Conservation (phyloP, 2,329 filamentous ascomycete species). For the Ascochyta fabae region DNA sequence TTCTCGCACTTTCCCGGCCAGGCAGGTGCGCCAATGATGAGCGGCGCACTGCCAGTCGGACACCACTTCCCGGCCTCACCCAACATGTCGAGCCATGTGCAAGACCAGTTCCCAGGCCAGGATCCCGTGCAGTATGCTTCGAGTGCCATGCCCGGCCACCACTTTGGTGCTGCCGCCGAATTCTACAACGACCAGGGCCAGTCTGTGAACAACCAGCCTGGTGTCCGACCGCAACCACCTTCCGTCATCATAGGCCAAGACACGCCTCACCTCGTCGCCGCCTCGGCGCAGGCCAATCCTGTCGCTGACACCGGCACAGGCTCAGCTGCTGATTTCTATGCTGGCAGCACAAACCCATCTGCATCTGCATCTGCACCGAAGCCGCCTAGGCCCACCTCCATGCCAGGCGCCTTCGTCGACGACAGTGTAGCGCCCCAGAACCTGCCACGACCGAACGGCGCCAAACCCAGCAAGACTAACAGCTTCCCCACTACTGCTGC, state of each 20-base stretch:
- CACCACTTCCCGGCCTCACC: constrained; percentile 29
- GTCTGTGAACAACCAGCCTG: constrained; percentile 65
- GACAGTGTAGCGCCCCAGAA: constrained; percentile 40
- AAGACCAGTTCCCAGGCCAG: constrained; percentile 66
- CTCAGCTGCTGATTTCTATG: constrained; percentile 65
- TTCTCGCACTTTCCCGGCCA: constrained; percentile 47
- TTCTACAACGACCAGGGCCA: constrained; percentile 69
- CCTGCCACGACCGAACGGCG: constrained; percentile 38
- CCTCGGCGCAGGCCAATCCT: constrained; percentile 59
- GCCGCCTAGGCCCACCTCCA: constrained; percentile 43
- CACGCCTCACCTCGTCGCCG: constrained; percentile 61
- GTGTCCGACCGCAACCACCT: constrained; percentile 61
- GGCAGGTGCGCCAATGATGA: constrained; percentile 44
- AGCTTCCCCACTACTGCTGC: constrained; percentile 45
- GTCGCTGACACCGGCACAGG: constrained; percentile 66
- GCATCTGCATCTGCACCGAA: constrained; percentile 37
- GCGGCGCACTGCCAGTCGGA: constrained; percentile 39
- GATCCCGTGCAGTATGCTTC: constrained; percentile 55
- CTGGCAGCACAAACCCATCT: constrained; percentile 24
- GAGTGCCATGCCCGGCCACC: constrained; percentile 53
- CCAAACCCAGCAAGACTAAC: constrained; percentile 35
- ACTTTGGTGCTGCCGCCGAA: constrained; percentile 63
- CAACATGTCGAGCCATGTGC: constrained; percentile 54
- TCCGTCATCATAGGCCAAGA: constrained; percentile 62
- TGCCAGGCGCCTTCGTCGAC: constrained; percentile 48